Evolutionary conservation across 345 rosid genomes (phyloP), one percentile per base, ranked within the genome.

Genomic region (Noccaea bulbosa): DNA sequence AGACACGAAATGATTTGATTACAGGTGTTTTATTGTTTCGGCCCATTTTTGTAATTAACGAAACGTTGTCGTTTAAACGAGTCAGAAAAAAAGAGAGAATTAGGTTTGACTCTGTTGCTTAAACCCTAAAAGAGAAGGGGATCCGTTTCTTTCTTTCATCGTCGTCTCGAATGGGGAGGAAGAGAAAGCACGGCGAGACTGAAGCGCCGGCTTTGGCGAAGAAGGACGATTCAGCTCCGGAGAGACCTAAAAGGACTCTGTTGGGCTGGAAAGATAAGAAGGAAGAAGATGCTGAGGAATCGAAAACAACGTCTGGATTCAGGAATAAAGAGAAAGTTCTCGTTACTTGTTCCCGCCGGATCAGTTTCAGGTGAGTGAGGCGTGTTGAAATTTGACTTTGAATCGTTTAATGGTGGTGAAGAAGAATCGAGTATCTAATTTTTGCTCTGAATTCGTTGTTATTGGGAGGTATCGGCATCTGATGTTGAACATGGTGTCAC

Each of bases 311-410:
- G 46, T 44, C 65, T 0, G 73, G 20, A 22, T 94, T 92, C 71
- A 90, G 99, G 84, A 95, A 90, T 70, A 95, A 89, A 75, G 99
- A 95, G 77, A 95, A 92, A 80, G 97, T 90, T 46, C 82, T 95
- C 68, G 92, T 92, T 20, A 92, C 96, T 20, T 95, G 99, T 49
- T 95, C 98, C 20, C 93, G 99, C 24, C 89, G 96, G 7, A 95
- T 92, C 76, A 92, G 81, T 83, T 92, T n/a, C 86, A 88, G 98
- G 98, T 88, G 52, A 58, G 41, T 22, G 22, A 20, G 22, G 20
- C 11, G 5, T 27, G 2, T 69, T 69, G 9, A 3, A 47, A 51
- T 39, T n/a, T 27, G 2, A 6, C 1, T 53, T 43, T 32, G 1
- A 38, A 6, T 51, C 30, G 34, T 71, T 71, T 51, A 4, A 11